Percentiles rank a stretch among this genome's conserved stretches.
phyloP scores from a whole-genome alignment of 441 rosid genomes.

The Populus trichocarpa region DNA sequence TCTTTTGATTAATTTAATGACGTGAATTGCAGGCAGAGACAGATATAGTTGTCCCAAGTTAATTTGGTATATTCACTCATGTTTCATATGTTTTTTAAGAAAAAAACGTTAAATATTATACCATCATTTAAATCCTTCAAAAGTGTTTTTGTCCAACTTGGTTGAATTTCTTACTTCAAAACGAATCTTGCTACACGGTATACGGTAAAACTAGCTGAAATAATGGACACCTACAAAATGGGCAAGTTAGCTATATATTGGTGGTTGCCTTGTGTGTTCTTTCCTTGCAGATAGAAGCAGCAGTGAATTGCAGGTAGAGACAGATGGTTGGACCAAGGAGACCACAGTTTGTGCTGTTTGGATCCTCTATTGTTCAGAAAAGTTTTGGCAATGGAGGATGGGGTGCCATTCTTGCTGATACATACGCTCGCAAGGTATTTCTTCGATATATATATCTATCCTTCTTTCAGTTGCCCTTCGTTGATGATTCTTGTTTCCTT shows the following conservation, averaged over 20 bases:
- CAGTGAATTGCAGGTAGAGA: background rate
- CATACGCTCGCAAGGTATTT: constrained; percentile 65
- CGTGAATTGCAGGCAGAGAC: too few relatives aligned
- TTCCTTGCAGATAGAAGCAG: background rate
- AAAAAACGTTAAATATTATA: too few relatives aligned
- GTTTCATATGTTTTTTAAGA: too few relatives aligned
- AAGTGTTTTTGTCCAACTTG: too few relatives aligned
- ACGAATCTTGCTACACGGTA: too few relatives aligned
- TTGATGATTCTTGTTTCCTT: background rate
- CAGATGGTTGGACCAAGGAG: constrained; percentile 65
- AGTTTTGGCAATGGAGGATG: constrained; percentile 57
- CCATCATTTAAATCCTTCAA: too few relatives aligned
- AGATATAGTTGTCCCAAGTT: too few relatives aligned
- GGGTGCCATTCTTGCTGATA: constrained; percentile 65
- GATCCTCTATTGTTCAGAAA: constrained; percentile 73
- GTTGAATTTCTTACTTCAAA: too few relatives aligned
- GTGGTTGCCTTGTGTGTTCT: background rate
- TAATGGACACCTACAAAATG: background rate
- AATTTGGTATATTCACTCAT: too few relatives aligned
- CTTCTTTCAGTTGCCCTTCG: background rate
- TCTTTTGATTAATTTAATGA: too few relatives aligned
- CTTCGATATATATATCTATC: background rate
- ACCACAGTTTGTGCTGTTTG: constrained; percentile 68
- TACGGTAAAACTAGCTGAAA: background rate
- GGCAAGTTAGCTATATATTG: background rate